Evolutionary conservation across 2,329 filamentous ascomycete species (phyloP), one percentile per base, ranked within the genome.

Genomic region (Colletotrichum tamarilloi): DNA sequence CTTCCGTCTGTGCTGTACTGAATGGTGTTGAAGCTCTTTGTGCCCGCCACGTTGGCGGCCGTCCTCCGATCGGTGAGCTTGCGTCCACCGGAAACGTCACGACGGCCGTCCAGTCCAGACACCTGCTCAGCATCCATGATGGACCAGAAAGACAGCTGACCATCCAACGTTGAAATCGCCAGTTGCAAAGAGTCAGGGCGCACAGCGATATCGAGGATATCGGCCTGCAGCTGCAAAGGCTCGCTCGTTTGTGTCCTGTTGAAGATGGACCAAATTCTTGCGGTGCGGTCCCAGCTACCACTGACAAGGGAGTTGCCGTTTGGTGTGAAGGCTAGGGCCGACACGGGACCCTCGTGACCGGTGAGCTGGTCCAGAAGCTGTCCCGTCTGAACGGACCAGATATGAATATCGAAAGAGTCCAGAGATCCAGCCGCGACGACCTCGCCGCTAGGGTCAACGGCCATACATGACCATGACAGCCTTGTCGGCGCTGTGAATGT

Each of bases 371-470:
- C 97, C 6, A 99, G 90, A 22, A 99, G 87, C 82, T 99, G 97
- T 3, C 97, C 97, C 0, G 96, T 99, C 81, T 99, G 97, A 4
- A 99, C 97, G 5, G 95, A 98, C 97, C 97, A 99, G 75, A 99
- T 94, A 83, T 99, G 95, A 64, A 99, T 94, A 79, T 98, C 96
- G 76, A 98, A 98, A 5, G 95, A 98, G 81, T 99, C 97, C 19
- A 97, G 88, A 1, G 96, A 98, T 2, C 96, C 97, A 11, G 97
- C 97, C 73, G 96, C 97, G 3, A 99, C 94, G 9, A 99, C 94
- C 82, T 99, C 97, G 66, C 97, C 97, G 76, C 95, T 98, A 0
- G 97, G 95, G 77, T 99, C 97, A n/a, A 98, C 95, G 1, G 97
- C 95, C 81, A 99, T 89, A 71, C 94, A 97, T 19, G 95, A 96